Conservation (phyloP, 2,329 filamentous ascomycete genomes). For the Daldinia sp. region DNA sequence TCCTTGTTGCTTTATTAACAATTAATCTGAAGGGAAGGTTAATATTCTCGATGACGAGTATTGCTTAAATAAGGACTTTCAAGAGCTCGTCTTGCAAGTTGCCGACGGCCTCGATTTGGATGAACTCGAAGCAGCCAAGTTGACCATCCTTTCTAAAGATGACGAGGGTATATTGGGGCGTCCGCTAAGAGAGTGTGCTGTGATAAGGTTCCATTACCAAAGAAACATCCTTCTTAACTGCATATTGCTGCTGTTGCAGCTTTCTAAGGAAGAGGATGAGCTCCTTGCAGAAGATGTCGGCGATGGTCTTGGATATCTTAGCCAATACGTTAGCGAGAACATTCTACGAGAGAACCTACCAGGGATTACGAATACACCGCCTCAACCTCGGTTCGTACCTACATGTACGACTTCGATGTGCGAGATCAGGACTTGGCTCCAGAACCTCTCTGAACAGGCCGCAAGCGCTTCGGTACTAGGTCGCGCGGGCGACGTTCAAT, state of each 20-base stretch:
- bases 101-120: slow-evolving; percentile 92
- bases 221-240: slow-evolving; percentile 86
- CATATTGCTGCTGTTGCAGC: slow-evolving; percentile 81
- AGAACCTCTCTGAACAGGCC: slow-evolving; percentile 79
- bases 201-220: slow-evolving; percentile 89
- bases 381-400: slow-evolving; percentile 73
- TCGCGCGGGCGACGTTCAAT: slow-evolving; percentile 67
- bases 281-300: slow-evolving; percentile 63
- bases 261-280: slow-evolving; percentile 72
- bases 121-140: slow-evolving; percentile 83
- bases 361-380: slow-evolving; percentile 58
- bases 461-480: slow-evolving; percentile 82
- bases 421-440: slow-evolving; percentile 81
- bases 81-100: slow-evolving; percentile 82
- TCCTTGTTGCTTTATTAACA: slow-evolving; percentile 37
- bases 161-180: slow-evolving; percentile 77
- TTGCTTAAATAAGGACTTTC: slow-evolving; percentile 86
- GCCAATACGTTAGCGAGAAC: slow-evolving; percentile 66
- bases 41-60: slow-evolving; percentile 79
- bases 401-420: slow-evolving; percentile 82
- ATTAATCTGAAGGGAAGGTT: slow-evolving; percentile 73
- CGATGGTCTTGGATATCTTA: slow-evolving; percentile 64
- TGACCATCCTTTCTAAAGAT: slow-evolving; percentile 79
- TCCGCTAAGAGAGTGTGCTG: slow-evolving; percentile 79
- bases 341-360: slow-evolving; percentile 65